phyloP scores from a whole-genome alignment of 2,329 filamentous ascomycete species.

The Sporothrix dimorphospora region DNA sequence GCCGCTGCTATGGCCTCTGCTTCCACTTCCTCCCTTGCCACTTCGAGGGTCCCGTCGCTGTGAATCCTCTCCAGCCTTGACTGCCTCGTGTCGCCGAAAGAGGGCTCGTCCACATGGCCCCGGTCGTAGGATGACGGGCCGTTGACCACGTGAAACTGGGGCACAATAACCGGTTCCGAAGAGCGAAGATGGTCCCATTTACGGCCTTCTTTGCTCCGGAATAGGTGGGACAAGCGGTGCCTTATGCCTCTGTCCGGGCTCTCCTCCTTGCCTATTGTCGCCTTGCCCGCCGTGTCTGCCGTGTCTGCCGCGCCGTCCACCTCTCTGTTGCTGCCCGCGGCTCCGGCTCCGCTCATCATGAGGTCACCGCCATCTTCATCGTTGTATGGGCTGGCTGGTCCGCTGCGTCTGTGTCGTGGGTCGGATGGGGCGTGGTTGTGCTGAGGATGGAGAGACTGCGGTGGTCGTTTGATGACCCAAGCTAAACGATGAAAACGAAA shows the following conservation, averaged over 20 bases:
- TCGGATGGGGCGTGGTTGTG: conserved; percentile 35
- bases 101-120: not conserved
- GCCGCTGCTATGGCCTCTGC: not conserved
- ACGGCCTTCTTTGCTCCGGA: conserved; percentile 51
- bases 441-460: conserved; percentile 32
- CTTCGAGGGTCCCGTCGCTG: not conserved
- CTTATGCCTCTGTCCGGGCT: conserved; percentile 1
- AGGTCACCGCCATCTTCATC: not conserved
- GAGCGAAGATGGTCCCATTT: conserved; percentile 64
- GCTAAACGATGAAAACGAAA: conserved; percentile 24
- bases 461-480: conserved; percentile 35
- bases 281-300: not conserved
- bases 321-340: not conserved
- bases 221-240: conserved; percentile 48
- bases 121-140: not conserved
- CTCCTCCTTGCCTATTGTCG: conserved; percentile 1
- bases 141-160: conserved; percentile 37
- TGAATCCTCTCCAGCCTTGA: not conserved
- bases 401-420: conserved; percentile 21
- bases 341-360: not conserved
- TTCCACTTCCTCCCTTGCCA: not conserved
- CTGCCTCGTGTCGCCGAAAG: not conserved
- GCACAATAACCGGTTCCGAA: conserved; percentile 62
- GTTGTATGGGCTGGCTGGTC: not conserved
- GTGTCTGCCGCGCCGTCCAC: conserved; percentile 15